A percentile compares a stretch with the other conserved stretches of the same genome.
Evolutionary conservation across 2,329 filamentous ascomycete species (phyloP).

Genomic region (Ploettnerulaceae sp.): DNA sequence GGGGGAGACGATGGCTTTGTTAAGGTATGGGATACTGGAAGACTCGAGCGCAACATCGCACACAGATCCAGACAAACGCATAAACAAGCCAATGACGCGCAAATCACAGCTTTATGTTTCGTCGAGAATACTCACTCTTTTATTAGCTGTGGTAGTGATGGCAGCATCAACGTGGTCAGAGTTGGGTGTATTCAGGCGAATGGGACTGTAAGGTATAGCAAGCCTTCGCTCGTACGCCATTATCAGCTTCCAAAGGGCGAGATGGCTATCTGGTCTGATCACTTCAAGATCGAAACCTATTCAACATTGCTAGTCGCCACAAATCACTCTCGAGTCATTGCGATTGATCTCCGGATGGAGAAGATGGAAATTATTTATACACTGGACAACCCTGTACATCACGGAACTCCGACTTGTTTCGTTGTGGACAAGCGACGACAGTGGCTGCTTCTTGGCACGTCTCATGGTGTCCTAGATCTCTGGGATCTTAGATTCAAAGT

Average conservation of each 20-base stretch:
- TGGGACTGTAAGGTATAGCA: conserved; percentile 68
- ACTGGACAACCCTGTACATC: conserved; percentile 82
- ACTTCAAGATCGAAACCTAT: conserved; percentile 75
- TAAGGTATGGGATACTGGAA: conserved; percentile 87
- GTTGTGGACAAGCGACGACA: conserved; percentile 80
- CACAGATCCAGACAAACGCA: conserved; percentile 85
- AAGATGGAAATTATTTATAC: conserved; percentile 79
- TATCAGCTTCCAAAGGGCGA: conserved; percentile 73
- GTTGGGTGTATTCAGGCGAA: conserved; percentile 53
- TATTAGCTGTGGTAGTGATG: conserved; percentile 83
- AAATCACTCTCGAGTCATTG: conserved; percentile 75
- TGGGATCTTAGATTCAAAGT: conserved; percentile 97
- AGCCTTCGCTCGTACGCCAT: conserved; percentile 69
- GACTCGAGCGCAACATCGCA: conserved; percentile 86
- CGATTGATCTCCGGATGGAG: conserved; percentile 80
- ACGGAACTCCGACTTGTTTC: conserved; percentile 88
- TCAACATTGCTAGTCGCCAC: conserved; percentile 87
- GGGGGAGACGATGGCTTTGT: conserved; percentile 87
- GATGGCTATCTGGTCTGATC: conserved; percentile 83
- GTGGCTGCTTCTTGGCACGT: conserved; percentile 88
- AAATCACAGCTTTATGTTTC: conserved; percentile 80
- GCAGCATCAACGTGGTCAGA: conserved; percentile 83
- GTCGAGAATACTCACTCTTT: conserved; percentile 93
- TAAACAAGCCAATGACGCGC: conserved; percentile 64
- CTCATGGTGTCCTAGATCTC: conserved; percentile 85